A percentile compares a stretch with the other conserved stretches of the same genome.
These are phyloP conservation scores for Euphorbia tirucalli DNA, from an alignment of 345 rosid genomes.

Conservation along the genomic window DNA sequence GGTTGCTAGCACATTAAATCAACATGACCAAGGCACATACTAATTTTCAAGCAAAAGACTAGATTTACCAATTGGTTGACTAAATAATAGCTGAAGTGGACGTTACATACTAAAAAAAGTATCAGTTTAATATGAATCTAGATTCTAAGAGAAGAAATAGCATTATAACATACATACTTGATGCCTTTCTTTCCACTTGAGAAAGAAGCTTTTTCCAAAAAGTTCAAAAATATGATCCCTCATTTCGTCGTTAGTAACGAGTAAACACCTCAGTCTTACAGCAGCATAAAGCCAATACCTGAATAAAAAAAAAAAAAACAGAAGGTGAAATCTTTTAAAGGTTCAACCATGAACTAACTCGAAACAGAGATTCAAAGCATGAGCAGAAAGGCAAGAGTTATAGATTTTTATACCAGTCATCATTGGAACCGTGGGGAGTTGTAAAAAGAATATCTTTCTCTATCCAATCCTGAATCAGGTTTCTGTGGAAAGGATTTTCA, in stretches of 20 bases:
- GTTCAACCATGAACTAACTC: neutral
- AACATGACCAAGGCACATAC: too few relatives aligned
- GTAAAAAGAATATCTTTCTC: conserved; percentile 54
- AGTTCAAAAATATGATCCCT: conserved; percentile 93
- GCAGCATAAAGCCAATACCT: conserved; percentile 96
- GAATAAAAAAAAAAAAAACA: conserved; percentile 6
- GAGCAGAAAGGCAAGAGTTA: neutral
- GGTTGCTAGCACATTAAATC: too few relatives aligned
- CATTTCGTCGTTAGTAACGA: conserved; percentile 92
- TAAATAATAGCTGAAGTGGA: too few relatives aligned
- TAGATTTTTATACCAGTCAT: conserved; percentile 63
- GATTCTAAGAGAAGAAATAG: neutral
- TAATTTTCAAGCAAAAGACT: too few relatives aligned
- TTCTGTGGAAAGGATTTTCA: conserved; percentile 48
- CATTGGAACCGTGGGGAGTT: conserved; percentile 89
- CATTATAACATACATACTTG: conserved; percentile 45
- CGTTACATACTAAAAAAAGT: too few relatives aligned
- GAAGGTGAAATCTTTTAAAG: neutral
- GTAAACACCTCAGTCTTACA: conserved; percentile 71
- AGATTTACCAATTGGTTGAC: too few relatives aligned
- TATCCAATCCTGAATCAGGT: conserved; percentile 67
- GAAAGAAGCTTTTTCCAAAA: conserved; percentile 60
- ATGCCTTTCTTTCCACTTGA: conserved; percentile 88
- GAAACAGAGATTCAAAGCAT: neutral
- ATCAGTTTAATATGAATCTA: too few relatives aligned